Percentiles rank a stretch among this genome's conserved stretches.
phyloP scores from a whole-genome alignment of 305 asterid genomes.

The Salvia sclarea region DNA sequence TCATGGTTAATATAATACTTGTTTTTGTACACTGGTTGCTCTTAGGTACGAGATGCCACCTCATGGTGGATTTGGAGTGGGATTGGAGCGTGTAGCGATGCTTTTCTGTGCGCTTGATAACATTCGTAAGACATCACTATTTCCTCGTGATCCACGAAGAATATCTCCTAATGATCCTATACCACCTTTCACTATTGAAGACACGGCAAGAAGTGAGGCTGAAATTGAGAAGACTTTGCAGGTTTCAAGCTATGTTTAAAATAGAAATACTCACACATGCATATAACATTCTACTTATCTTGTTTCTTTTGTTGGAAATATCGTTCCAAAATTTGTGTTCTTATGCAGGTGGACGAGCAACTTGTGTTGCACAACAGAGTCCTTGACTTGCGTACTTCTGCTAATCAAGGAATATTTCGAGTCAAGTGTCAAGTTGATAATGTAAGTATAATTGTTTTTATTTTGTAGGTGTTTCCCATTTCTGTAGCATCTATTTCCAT shows the following conservation, averaged over 20 bases:
- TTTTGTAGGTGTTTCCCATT: background rate
- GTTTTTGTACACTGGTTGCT: background rate
- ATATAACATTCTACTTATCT: too few relatives aligned
- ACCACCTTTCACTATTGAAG: too few relatives aligned
- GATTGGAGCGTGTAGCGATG: constrained; percentile 93
- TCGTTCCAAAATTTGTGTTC: too few relatives aligned
- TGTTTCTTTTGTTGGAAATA: too few relatives aligned
- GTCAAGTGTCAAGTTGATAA: constrained; percentile 69
- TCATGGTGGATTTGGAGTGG: constrained; percentile 97
- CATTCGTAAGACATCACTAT: constrained; percentile 80
- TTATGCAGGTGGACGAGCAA: too few relatives aligned
- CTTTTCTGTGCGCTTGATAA: constrained; percentile 85
- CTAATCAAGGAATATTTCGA: constrained; percentile 81
- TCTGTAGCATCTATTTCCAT: background rate
- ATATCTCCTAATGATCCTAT: constrained; percentile 41
- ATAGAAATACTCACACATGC: too few relatives aligned
- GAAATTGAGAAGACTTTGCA: too few relatives aligned
- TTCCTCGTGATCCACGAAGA: constrained; percentile 91
- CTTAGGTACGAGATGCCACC: constrained; percentile 79
- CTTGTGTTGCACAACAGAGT: too few relatives aligned
- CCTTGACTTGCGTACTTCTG: too few relatives aligned
- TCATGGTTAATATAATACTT: too few relatives aligned
- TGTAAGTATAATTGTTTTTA: constrained; percentile 40
- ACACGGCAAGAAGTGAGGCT: too few relatives aligned
- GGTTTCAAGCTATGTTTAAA: too few relatives aligned